Evolutionary conservation across 805 yeast genomes (phyloP).

Genomic region (Ogataea minuta): DNA sequence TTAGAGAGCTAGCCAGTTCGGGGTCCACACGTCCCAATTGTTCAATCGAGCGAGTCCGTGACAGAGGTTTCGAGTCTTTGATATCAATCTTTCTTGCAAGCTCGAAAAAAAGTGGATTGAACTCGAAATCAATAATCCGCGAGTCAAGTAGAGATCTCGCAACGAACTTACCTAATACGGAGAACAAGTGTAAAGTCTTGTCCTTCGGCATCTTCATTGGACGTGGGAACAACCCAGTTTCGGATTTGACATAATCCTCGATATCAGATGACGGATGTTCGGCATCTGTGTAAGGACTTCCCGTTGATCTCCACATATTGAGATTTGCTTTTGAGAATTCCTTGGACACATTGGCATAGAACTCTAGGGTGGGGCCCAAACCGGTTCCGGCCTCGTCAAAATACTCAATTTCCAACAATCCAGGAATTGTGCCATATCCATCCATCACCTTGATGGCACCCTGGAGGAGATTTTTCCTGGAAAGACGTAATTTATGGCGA

Average conservation of each 20-base stretch:
- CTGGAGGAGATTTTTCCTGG: conserved; percentile 65
- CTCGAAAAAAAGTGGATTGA: conserved; percentile 69
- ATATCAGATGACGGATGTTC: conserved; percentile 10
- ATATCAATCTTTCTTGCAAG: conserved; percentile 42
- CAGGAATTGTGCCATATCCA: conserved; percentile 74
- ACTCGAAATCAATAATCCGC: conserved; percentile 79
- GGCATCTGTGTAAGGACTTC: conserved; percentile 7
- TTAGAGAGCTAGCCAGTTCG: conserved; percentile 56
- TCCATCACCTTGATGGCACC: conserved; percentile 79
- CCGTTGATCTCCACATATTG: conserved; percentile 65
- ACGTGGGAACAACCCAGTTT: conserved; percentile 69
- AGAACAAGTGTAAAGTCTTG: conserved; percentile 52
- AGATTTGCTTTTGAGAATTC: conserved; percentile 61
- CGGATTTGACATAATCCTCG: conserved; percentile 19
- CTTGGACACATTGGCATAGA: conserved; percentile 76
- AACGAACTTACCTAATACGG: conserved; percentile 73
- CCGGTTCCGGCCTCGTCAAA: conserved; percentile 95
- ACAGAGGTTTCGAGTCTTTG: conserved; percentile 5
- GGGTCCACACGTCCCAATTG: conserved; percentile 54
- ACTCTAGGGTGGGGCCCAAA: conserved; percentile 92
- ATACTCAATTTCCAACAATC: conserved; percentile 82
- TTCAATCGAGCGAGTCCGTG: conserved; percentile 30
- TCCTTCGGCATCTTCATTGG: conserved; percentile 41
- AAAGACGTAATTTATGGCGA: conserved; percentile 75
- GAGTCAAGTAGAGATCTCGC: conserved; percentile 87